Evolutionary conservation across 192 early-diverging fungal species (phyloP), one percentile per base, ranked within the genome.

Genomic region (Blastocladiella britannica): DNA sequence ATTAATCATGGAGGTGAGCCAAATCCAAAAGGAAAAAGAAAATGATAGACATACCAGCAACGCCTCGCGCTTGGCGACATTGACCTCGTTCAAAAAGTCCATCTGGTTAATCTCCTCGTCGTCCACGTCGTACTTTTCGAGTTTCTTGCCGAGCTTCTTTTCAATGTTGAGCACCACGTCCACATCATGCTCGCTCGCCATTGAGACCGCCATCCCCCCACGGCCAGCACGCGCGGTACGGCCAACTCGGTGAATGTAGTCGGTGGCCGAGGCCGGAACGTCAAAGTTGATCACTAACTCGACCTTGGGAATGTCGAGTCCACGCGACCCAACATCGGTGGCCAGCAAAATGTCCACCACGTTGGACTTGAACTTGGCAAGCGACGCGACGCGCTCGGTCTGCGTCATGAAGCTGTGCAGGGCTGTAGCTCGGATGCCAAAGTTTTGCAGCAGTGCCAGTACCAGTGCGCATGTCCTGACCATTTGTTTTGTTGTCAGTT

Each of bases 221-320:
- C 87, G 65, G 9, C 96, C 92, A 1, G 96, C 96, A 71, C 96
- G 80, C 18, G 95, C 95, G 5, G 95, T 97, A 70, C 95, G 85
- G 54, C 96, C 96, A 5, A 99, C 91, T 28, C 96, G 76, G 66
- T 99, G 96, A 57, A 99, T 88, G 58, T 99, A 99, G 65, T 93
- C 92, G 43, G 90, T 87, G 6, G 93, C 84, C 66, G 92, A 88
- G 5, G 86, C 78, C 7, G 96, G 93, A 23, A 99, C 78, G 63
- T 99, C 89, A 69, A 86, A 93, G 60, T 99, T 99, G 52, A 97
- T 62, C 12, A 99, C 96, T 55, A 86, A 62, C 52, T 89, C 74
- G 3, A 99, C 96, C 0, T 83, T 77, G 7, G 90, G 91, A 56
- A 99, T 99, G 74, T 99, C 96, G 28, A 99, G 72, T 63, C 96